Base-by-base conservation (phyloP, 108 stramenopile species). In the Cyclotella distinguenda region DNA sequence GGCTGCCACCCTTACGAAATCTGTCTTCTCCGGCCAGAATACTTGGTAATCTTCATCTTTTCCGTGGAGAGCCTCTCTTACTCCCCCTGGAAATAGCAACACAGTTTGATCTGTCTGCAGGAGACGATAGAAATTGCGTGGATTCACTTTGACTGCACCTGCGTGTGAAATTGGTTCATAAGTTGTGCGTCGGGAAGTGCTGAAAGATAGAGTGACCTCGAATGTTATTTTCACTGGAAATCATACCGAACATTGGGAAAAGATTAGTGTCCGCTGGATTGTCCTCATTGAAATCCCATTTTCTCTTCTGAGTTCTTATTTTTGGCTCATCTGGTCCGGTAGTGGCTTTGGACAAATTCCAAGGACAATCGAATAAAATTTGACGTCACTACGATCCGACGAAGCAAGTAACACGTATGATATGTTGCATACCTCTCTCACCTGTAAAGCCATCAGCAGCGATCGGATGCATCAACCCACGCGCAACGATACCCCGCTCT, bases 51-150 rank as follows among this genome's bases (percentile, higher is more conserved):
- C 87, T 68, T 95, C 90, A 45, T 79, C 77, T 61, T 85, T 79
- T 8, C 87, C 81, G 36, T 95, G 89, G n/a, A 85, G 79, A 0
- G 86, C 94, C 69, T 97, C 95, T 22, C 79, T 48, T 0, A 86
- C 94, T 30, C 97, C 97, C 33, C 97, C 97, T 11, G 97, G 97
- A 65, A 93, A 97, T 11, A 97, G 84, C 34, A 97, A 60, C 4
- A 74, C 86, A 35, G 84, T 79, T 69, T 95, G 91, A 15, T 83
- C 82, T 0, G 87, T 76, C 65, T 95, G 86, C 64, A 97, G 66
- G 8, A 97, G 81, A 34, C 85, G 78, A 49, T 90, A 94, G 79
- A 89, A 93, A 64, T 96, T 96, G 16, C 84, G 60, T 12, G 97
- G 97, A 3, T 90, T 80, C 27, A 97, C 97, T 69, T 77, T 87